Evolutionary conservation across 768 basidiomycete species (phyloP).

Genomic region (Rhizopogon sp.): DNA sequence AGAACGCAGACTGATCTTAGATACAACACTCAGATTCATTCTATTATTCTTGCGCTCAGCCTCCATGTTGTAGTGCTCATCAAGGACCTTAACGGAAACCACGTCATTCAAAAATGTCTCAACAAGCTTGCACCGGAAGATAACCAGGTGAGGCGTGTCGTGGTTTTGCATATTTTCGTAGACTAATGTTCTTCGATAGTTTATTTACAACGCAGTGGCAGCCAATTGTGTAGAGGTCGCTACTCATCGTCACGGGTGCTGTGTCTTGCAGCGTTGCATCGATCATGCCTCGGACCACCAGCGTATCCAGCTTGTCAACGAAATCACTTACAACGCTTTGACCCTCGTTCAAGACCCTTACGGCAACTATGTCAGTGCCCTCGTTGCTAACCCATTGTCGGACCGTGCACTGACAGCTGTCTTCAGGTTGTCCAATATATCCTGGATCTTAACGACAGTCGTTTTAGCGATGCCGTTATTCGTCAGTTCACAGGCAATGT

Average conservation of each 20-base stretch:
- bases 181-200: constrained; percentile 37
- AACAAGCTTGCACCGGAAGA: constrained; percentile 98
- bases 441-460: constrained; percentile 94
- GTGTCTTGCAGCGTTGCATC: constrained; percentile 95
- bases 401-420: neutral
- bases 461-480: constrained; percentile 97
- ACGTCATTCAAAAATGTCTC: constrained; percentile 98
- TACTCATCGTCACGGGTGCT: constrained; percentile 96
- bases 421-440: constrained; percentile 93
- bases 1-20: constrained; percentile 68
- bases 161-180: neutral
- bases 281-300: constrained; percentile 97
- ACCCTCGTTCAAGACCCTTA: constrained; percentile 98
- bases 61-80: constrained; percentile 98
- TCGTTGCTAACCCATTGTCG: neutral
- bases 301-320: constrained; percentile 92
- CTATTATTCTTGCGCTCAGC: constrained; percentile 94
- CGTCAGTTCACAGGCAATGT: constrained; percentile 97
- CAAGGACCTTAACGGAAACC: constrained; percentile 97
- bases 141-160: constrained; percentile 66
- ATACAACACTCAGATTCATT: constrained; percentile 90
- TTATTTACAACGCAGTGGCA: constrained; percentile 99
- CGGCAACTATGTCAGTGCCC: constrained; percentile 73
- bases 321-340: constrained; percentile 97
- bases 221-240: constrained; percentile 99